phyloP scores from a whole-genome alignment of 2,329 filamentous ascomycete genomes.

The Paecilomyces fulvus region DNA sequence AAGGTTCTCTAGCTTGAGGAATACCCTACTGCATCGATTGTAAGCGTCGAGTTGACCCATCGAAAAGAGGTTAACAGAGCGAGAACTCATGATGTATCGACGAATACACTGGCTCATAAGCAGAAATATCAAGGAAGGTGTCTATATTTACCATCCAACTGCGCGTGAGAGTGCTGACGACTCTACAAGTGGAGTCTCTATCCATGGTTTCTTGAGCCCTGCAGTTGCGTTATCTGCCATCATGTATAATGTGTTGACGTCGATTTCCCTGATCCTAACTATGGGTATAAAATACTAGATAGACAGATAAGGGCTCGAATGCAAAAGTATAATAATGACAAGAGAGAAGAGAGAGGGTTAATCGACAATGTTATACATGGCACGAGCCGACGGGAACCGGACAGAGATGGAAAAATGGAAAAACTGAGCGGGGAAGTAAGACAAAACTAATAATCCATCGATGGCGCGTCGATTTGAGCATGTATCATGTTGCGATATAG shows the following conservation, averaged over 20 bases:
- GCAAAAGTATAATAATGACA: neutral
- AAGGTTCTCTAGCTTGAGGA: constrained; percentile 76
- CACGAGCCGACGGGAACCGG: neutral
- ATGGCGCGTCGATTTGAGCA: neutral
- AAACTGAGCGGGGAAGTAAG: neutral
- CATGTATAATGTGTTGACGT: constrained; percentile 7
- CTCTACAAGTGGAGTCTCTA: constrained; percentile 61
- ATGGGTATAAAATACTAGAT: neutral
- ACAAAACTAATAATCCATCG: neutral
- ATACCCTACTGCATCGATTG: constrained; percentile 51
- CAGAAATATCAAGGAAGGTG: neutral
- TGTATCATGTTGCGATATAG: constrained; percentile 23
- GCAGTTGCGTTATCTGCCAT: constrained; percentile 29
- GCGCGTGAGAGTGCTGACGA: constrained; percentile 58
- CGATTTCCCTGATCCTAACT: neutral
- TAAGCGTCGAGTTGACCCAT: constrained; percentile 23
- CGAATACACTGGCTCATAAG: neutral
- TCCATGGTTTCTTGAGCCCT: constrained; percentile 49
- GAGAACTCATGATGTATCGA: neutral
- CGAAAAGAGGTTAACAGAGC: neutral
- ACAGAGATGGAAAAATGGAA: neutral
- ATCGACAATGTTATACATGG: neutral
- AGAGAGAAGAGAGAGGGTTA: constrained; percentile 6
- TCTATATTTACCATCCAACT: constrained; percentile 59
- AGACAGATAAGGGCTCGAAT: neutral